These are phyloP conservation scores for Calvatia gigantea DNA, from an alignment of 768 basidiomycete species.

Conservation along the genomic window DNA sequence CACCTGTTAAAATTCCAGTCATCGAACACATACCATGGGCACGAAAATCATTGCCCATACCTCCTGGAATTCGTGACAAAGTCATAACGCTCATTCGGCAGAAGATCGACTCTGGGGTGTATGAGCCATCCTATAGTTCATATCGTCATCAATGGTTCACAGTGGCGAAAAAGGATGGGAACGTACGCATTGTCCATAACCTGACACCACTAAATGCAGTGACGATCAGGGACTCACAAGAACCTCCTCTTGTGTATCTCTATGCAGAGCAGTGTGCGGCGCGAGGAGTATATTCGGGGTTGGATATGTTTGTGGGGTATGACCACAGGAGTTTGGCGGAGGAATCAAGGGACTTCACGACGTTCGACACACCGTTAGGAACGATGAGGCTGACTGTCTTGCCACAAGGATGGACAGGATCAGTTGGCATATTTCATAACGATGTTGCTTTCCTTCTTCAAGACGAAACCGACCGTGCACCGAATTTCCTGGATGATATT, in stretches of 20 bases:
- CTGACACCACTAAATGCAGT: too few relatives aligned
- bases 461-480: conserved; percentile 21
- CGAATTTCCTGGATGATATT: conserved; percentile 30
- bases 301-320: conserved; percentile 35
- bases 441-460: conserved; percentile 29
- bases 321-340: conserved; percentile 25
- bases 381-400: conserved; percentile 27
- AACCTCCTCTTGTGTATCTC: conserved; percentile 29
- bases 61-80: conserved; percentile 24
- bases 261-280: conserved; percentile 29
- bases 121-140: conserved; percentile 30
- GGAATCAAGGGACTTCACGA: conserved; percentile 27
- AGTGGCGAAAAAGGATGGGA: conserved; percentile 31
- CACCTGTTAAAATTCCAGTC: conserved; percentile 28
- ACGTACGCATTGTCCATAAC: conserved; percentile 35
- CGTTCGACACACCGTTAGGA: conserved; percentile 36
- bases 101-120: conserved; percentile 32
- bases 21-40: conserved; percentile 34
- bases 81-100: conserved; percentile 25
- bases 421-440: conserved; percentile 26
- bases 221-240: conserved; percentile 31
- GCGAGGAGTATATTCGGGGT: conserved; percentile 18
- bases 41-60: conserved; percentile 30
- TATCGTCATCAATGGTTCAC: conserved; percentile 36
- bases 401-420: conserved; percentile 39